Percentiles rank a stretch among this genome's conserved stretches.
These are phyloP conservation scores for Nymphaea thermarum DNA, from an alignment of 164 flowering plant species.

Conservation along the genomic window DNA sequence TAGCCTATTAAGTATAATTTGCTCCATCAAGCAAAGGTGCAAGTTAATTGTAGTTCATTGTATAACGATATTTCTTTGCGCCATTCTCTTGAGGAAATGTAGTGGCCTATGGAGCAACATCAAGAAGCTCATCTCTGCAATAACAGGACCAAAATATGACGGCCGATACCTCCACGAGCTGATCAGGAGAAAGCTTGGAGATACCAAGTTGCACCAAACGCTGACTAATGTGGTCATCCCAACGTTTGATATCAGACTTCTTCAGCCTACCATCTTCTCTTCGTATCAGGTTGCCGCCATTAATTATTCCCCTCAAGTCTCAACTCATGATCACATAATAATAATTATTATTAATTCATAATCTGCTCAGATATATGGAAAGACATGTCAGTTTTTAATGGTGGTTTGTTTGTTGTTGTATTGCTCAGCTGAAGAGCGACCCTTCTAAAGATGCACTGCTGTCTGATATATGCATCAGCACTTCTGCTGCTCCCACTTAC, in stretches of 20 bases:
- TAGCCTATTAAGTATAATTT: too few species aligned
- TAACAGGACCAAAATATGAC: neutral
- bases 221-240: slow-evolving; percentile 2
- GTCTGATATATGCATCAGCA: slow-evolving; percentile 9
- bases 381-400: too few species aligned
- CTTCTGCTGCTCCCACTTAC: slow-evolving; percentile 11
- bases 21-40: too few species aligned
- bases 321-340: neutral
- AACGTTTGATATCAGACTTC: slow-evolving; percentile 2
- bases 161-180: neutral
- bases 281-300: neutral
- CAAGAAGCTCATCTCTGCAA: neutral
- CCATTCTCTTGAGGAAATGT: neutral
- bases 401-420: too few species aligned
- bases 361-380: too few species aligned
- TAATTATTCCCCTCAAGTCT: neutral
- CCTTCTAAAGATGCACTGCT: slow-evolving; percentile 3
- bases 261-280: slow-evolving; percentile 2
- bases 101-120: slow-evolving; percentile 16
- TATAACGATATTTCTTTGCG: neutral
- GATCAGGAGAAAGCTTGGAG: neutral
- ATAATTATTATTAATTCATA: too few species aligned
- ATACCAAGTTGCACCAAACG: neutral
- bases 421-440: slow-evolving; percentile 2
- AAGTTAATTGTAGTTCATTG: neutral